Base-by-base conservation (phyloP, 371 early-diverging fungal species). In the Spraguea lophii region DNA sequence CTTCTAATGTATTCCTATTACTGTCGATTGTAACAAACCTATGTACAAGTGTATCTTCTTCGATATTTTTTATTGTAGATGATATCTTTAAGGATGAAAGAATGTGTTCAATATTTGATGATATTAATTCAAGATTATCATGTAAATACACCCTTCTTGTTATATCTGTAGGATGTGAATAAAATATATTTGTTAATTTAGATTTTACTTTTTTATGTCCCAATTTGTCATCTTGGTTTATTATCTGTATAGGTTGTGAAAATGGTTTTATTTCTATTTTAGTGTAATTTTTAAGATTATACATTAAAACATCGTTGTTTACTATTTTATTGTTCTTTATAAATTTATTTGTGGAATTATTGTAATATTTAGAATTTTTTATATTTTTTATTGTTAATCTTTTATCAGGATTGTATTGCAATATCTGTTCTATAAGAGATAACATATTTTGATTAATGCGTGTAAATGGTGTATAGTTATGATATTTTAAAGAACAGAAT, bases 21-120 rank as follows among this genome's bases (percentile, higher is more conserved):
- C 54, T 45, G 35, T 67, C 70, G 19, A 57, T 52, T 16, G 70
- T 70, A n/a, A 17, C 46, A 54, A 67, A 70, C 3, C 47, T 32
- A 3, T 66, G 51, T 12, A 38, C 43, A 35, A 6, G 22, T 10
- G 40, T 25, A 0, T 32, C 48, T n/a, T 16, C 16, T 2, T n/a
- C 10, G 1, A 26, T 24, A 36, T 36, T 55, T 22, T 46, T 55
- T 43, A 57, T 53, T 13, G 13, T 21, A 26, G 19, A 27, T 12
- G 54, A 46, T 1, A 59, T 10, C 19, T 47, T 34, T 15, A 16
- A 21, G 6, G 66, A n/a, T 17, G 53, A 26, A 7, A 13, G 17
- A 30, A 61, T 34, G 19, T 47, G 25, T 3, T 7, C 20, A 3
- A 24, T 45, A 1, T 16, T 12, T 7, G 20, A 22, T 9, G 35